phyloP scores from a whole-genome alignment of 495 filamentous ascomycete species.

The Penicillium roqueforti region DNA sequence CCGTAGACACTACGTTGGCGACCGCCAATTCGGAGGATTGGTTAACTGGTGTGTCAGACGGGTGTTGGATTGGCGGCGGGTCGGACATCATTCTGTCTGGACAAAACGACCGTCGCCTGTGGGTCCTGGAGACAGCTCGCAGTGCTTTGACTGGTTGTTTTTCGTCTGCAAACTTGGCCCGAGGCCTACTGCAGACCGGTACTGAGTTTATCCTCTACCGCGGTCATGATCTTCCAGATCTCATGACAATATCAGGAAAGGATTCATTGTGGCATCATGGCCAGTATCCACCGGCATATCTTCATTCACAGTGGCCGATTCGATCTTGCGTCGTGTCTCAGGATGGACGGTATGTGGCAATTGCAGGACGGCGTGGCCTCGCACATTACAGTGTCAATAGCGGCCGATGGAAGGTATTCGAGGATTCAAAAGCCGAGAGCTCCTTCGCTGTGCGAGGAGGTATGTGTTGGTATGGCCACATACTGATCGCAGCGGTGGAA shows the following conservation, averaged over 20 bases:
- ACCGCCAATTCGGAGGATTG: conserved; percentile 69
- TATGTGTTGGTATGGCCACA: conserved; percentile 98
- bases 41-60: conserved; percentile 69
- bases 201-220: conserved; percentile 85
- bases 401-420: conserved; percentile 93
- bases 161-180: conserved; percentile 80
- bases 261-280: conserved; percentile 88
- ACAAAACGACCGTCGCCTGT: conserved; percentile 68
- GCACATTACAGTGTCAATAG: conserved; percentile 96
- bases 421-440: conserved; percentile 74
- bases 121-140: conserved; percentile 86
- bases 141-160: conserved; percentile 89
- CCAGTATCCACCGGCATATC: conserved; percentile 77
- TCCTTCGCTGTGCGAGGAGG: conserved; percentile 89
- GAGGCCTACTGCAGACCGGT: conserved; percentile 82
- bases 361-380: conserved; percentile 86
- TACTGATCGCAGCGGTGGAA: conserved; percentile 91
- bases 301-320: conserved; percentile 90
- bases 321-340: conserved; percentile 77
- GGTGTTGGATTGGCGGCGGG: conserved; percentile 81
- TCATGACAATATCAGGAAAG: conserved; percentile 90
- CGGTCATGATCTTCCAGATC: conserved; percentile 84
- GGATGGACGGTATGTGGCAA: conserved; percentile 90
- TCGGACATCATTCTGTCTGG: conserved; percentile 75
- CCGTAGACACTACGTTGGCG: conserved; percentile 59